Evolutionary conservation across 2,329 filamentous ascomycete species (phyloP).

Genomic region (Zymoseptoria brevis): DNA sequence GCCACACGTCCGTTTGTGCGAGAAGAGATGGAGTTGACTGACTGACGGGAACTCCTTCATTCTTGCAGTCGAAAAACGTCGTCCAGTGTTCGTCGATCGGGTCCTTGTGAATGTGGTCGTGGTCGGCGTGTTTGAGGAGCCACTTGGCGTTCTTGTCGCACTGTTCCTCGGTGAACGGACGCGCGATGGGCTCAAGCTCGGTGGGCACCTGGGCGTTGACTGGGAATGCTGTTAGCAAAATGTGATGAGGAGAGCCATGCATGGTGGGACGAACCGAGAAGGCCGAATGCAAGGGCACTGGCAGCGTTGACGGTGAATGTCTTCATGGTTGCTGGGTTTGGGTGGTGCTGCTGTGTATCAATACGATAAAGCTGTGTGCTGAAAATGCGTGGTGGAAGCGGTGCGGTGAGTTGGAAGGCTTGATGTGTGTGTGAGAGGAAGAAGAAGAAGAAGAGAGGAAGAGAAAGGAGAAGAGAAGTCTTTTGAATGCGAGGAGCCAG

Average conservation of each 20-base stretch:
- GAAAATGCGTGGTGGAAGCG: not conserved
- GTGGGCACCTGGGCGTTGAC: not conserved
- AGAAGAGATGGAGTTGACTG: too few relatives aligned
- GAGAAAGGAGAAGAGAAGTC: not conserved
- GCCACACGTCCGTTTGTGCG: too few relatives aligned
- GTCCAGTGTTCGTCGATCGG: too few relatives aligned
- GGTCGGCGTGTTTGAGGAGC: too few relatives aligned
- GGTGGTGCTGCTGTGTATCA: not conserved
- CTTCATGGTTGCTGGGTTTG: not conserved
- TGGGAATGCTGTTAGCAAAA: not conserved
- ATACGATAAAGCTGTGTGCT: not conserved
- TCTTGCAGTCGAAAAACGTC: too few relatives aligned
- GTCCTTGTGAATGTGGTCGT: too few relatives aligned
- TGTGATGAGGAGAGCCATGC: not conserved
- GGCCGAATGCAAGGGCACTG: not conserved
- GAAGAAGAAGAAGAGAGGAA: conserved; percentile 1
- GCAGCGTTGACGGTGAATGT: not conserved
- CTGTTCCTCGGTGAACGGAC: not conserved
- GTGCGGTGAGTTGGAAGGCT: not conserved
- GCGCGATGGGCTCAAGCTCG: too few relatives aligned
- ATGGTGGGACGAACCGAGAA: not conserved
- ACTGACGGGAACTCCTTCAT: too few relatives aligned
- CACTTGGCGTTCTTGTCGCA: too few relatives aligned
- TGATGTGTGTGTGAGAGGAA: not conserved
- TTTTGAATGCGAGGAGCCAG: not conserved